These are phyloP conservation scores for Ophiosphaerella narmari DNA, from an alignment of 2,329 filamentous ascomycete species.

Conservation along the genomic window DNA sequence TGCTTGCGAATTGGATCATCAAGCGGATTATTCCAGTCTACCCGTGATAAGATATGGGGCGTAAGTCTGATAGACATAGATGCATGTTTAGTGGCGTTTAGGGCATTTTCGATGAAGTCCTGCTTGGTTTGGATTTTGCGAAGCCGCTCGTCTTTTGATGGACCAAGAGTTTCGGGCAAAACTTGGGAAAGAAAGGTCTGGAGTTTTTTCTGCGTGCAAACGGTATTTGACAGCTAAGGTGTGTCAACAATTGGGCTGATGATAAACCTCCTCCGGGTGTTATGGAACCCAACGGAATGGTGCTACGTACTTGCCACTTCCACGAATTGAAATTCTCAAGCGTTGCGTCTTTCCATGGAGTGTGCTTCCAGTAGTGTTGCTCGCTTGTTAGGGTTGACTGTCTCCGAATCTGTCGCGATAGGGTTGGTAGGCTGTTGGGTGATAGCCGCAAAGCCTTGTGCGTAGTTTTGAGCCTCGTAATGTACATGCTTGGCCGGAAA, in stretches of 20 bases:
- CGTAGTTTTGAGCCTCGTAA: not conserved
- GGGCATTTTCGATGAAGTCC: constrained; percentile 60
- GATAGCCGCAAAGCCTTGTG: not conserved
- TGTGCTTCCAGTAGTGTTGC: constrained; percentile 56
- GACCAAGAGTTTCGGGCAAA: constrained; percentile 57
- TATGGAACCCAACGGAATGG: not conserved
- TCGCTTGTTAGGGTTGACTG: constrained; percentile 16
- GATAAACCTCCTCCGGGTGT: too few relatives aligned
- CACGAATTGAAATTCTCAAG: constrained; percentile 58
- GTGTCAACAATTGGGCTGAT: not conserved
- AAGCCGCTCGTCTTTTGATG: constrained; percentile 31
- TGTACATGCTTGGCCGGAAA: not conserved
- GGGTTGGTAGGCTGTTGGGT: not conserved
- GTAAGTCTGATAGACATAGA: constrained; percentile 66
- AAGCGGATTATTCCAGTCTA: constrained; percentile 64
- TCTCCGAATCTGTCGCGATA: constrained; percentile 5
- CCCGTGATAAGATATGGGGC: constrained; percentile 63
- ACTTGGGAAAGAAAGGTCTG: constrained; percentile 55
- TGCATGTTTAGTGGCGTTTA: constrained; percentile 57
- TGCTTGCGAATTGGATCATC: constrained; percentile 65
- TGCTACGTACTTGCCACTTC: constrained; percentile 57
- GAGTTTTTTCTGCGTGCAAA: constrained; percentile 53
- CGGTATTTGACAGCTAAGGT: constrained; percentile 54
- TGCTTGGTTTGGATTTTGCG: constrained; percentile 53
- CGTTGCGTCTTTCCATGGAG: constrained; percentile 56